Base-by-base conservation (phyloP, 208 protist genomes). In the Trypanosoma melophagium region DNA sequence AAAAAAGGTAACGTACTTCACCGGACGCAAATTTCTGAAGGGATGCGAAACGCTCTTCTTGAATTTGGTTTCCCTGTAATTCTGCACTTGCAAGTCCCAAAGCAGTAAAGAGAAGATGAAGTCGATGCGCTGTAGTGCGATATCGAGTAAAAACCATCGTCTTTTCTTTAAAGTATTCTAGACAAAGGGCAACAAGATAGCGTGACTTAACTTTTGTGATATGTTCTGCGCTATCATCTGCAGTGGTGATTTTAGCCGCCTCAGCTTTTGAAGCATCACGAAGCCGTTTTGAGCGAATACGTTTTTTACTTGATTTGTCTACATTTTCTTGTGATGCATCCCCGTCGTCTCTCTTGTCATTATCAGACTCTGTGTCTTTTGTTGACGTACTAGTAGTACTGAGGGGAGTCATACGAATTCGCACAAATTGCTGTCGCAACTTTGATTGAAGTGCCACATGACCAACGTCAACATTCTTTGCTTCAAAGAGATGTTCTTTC, bases 121-220 rank as follows among this genome's bases (percentile, higher is more conserved):
- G 67, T 8, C 92, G 92, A 61, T 94, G 88, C n/a, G 83, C 73
- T 10, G 86, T 94, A 5, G 84, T 92, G 31, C 86, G 82, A 71
- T 96, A 95, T 59, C 80, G 77, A 58, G 87, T 93, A 80, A 97
- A 97, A 49, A 97, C 86, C 56, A 97, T 90, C 12, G 87, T 89
- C 66, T 86, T 87, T 24, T 76, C 78, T 21, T 60, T 76, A 50
- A 95, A 84, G 71, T 92, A 95, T 68, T 81, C 71, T 54, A 82
- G 65, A 73, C 87, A 95, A 19, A 97, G 80, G 9, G 86, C 86
- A 14, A 93, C 81, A 13, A 96, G 72, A 64, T 92, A 90, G 44
- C 83, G 79, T 35, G 88, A 83, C 77, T 96, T 96, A 24, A 84
- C 77, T 56, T 83, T 81, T 17, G 81, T 86, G 40, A 91, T 71